Evolutionary conservation across 2,329 filamentous ascomycete species (phyloP).

Genomic region (Penicillium sp.): DNA sequence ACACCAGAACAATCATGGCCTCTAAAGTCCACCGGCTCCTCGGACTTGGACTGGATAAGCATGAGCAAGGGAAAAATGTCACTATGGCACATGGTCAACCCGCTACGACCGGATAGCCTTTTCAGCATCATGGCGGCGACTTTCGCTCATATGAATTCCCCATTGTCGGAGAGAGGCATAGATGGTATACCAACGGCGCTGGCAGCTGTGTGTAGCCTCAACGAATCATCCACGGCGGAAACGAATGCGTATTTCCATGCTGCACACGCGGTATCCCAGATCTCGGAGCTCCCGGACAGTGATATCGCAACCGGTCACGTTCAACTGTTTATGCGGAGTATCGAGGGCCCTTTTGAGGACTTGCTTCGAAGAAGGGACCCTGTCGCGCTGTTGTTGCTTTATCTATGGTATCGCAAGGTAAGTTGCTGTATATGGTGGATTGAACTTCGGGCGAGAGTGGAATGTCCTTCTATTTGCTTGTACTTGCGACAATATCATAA

Average conservation of each 20-base stretch:
- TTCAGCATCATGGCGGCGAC: conserved; percentile 47
- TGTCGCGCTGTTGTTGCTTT: conserved; percentile 49
- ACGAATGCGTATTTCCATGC: conserved; percentile 49
- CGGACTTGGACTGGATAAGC: conserved; percentile 64
- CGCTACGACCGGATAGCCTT: conserved; percentile 55
- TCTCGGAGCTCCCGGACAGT: conserved; percentile 39
- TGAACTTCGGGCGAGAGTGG: conserved; percentile 49
- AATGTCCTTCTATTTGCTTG: conserved; percentile 50
- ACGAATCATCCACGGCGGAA: conserved; percentile 40
- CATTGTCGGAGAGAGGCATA: conserved; percentile 36
- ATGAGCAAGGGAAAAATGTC: conserved; percentile 63
- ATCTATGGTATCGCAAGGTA: conserved; percentile 53
- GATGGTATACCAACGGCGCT: conserved; percentile 31
- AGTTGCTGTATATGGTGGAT: conserved; percentile 54
- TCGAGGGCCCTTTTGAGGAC: conserved; percentile 43
- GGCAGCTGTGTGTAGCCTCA: conserved; percentile 34
- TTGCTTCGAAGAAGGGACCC: conserved; percentile 46
- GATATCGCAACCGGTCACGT: conserved; percentile 30
- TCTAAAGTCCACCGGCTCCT: conserved; percentile 49
- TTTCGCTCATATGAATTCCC: conserved; percentile 47
- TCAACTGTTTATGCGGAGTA: conserved; percentile 44
- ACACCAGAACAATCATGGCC: conserved; percentile 62
- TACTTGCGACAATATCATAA: conserved; percentile 46
- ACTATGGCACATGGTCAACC: conserved; percentile 60
- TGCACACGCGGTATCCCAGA: conserved; percentile 45